phyloP scores from a whole-genome alignment of 106 monocot genomes.

The Alisma plantagoaquatica region DNA sequence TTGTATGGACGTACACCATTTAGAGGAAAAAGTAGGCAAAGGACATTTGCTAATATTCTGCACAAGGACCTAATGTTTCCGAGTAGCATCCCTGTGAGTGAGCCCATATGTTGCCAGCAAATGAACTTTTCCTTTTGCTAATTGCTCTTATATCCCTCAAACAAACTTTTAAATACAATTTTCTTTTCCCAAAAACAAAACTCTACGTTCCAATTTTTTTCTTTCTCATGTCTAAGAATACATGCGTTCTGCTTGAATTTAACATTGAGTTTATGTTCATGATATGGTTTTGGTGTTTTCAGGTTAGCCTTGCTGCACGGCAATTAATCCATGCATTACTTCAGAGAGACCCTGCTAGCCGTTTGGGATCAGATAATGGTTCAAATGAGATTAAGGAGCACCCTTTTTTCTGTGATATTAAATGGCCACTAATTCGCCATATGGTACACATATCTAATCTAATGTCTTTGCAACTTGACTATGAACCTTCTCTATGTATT shows the following conservation, averaged over 20 bases:
- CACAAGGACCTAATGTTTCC: conserved; percentile 94
- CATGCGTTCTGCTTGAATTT: too few relatives aligned
- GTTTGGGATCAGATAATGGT: conserved; percentile 68
- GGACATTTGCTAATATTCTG: conserved; percentile 91
- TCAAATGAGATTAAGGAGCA: conserved; percentile 92
- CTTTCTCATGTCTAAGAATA: too few relatives aligned
- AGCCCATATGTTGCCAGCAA: too few relatives aligned
- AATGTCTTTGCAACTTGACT: too few relatives aligned
- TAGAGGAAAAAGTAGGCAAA: conserved; percentile 82
- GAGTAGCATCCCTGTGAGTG: conserved; percentile 82
- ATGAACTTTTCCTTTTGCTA: too few relatives aligned
- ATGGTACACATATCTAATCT: conserved; percentile 34
- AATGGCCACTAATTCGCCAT: conserved; percentile 94
- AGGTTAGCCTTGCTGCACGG: conserved; percentile 83
- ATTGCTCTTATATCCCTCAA: too few relatives aligned
- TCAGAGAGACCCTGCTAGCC: conserved; percentile 66
- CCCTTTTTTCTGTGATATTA: conserved; percentile 80
- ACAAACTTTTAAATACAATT: too few relatives aligned
- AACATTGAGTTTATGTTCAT: too few relatives aligned
- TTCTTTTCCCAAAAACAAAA: too few relatives aligned
- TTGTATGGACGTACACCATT: conserved; percentile 96
- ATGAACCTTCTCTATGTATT: neutral
- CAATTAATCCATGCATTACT: conserved; percentile 78
- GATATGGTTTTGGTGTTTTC: too few relatives aligned
- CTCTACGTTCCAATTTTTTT: too few relatives aligned